These are phyloP conservation scores for Emergomyces pasteurianus DNA, from an alignment of 2,329 filamentous ascomycete species.

Conservation along the genomic window DNA sequence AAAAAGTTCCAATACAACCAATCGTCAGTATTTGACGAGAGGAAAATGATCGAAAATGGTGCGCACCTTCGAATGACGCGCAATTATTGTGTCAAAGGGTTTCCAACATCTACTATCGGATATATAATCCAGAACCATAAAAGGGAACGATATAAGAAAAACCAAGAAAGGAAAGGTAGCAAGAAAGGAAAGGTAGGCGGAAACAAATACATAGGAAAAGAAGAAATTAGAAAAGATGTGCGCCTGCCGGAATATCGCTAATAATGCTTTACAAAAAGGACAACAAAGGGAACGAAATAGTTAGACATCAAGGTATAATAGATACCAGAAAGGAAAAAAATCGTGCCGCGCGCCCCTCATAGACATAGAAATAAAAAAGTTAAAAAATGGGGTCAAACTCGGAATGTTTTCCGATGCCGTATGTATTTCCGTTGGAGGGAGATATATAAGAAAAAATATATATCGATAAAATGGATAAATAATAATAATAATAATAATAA, in stretches of 20 bases:
- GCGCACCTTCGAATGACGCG: not conserved
- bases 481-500: no score
- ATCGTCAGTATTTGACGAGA: not conserved
- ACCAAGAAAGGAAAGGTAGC: not conserved
- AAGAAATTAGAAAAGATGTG: not conserved
- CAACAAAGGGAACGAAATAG: not conserved
- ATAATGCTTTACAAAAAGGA: not conserved
- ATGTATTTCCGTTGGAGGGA: not conserved
- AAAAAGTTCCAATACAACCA: not conserved
- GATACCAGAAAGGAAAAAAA: not conserved
- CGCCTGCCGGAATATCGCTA: slow-evolving; percentile 1
- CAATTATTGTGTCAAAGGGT: not conserved
- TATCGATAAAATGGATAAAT: not conserved
- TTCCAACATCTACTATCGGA: not conserved
- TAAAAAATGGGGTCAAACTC: no score
- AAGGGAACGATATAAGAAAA: not conserved
- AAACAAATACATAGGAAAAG: not conserved
- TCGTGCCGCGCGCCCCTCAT: not conserved
- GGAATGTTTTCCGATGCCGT: not conserved
- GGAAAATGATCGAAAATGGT: not conserved
- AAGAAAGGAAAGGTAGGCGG: not conserved
- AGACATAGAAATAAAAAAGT: not conserved
- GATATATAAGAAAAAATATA: not conserved
- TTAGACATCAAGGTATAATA: not conserved
- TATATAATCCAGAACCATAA: not conserved